Evolutionary conservation across 2,329 filamentous ascomycete species (phyloP), one percentile per base, ranked within the genome.

Genomic region (Epichloe festucae): DNA sequence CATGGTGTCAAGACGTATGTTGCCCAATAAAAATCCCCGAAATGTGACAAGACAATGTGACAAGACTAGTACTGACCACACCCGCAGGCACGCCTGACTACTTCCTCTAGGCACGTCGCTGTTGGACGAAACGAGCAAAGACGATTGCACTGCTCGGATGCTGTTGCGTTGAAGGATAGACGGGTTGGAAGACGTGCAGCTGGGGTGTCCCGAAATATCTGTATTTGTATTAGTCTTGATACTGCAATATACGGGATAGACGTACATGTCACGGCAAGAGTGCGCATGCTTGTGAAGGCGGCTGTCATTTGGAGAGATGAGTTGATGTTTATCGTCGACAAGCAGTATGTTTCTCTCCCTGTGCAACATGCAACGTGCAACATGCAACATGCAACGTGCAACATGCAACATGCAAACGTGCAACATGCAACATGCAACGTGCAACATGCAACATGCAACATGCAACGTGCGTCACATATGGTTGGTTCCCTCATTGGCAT

Each of bases 1-100:
- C 23, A 97, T 97, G 93, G 93, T 98, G 58, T 97, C 93, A 67
- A 85, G 93, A 77, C 83, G 86, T 81, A 74, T 70, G 78, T 70
- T 48, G 31, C 31, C 31, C 31, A 11, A 4, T 31, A 11, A 31
- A 4, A 31, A 11, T 31, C 0, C 10, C 31, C 31, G 31, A 49
- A 17, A 31, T 42, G 48, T 41, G 38, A 27, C 7, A 40, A 40
- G 45, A 27, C 35, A 17, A 31, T 42, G 48, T 41, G 38, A 27
- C 7, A 40, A 40, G 45, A 27, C 35, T 23, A 3, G 15, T 27
- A n/a, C 31, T 31, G 31, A 31, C 10, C 31, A 31, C 31, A 11
- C 10, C 31, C 10, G 10, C 3, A 31, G 31, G 31, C 31, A 31
- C 31, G 8, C 31, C 31, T 31, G 91, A 98, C 71, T 98, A 98